Conservation (phyloP, 1,284 basidiomycete genomes). For the Naganishia albida region DNA sequence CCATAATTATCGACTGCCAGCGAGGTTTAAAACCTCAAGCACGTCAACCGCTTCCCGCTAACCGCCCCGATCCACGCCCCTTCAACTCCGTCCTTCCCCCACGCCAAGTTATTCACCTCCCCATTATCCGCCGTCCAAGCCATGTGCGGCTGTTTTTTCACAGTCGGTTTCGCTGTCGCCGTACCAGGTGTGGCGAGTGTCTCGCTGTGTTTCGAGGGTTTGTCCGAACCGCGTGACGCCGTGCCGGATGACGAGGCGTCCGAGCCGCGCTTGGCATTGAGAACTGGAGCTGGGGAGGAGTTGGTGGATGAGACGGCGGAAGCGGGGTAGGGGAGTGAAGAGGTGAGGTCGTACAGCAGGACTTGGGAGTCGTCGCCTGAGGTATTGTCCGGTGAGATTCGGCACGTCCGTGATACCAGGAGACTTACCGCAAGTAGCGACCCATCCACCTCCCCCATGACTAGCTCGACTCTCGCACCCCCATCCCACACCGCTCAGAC, state of each 20-base stretch:
- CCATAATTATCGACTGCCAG: neutral
- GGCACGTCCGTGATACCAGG: neutral
- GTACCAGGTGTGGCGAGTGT: constrained; percentile 67
- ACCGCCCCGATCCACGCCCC: constrained; percentile 91
- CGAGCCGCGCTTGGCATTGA: constrained; percentile 1
- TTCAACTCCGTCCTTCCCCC: constrained; percentile 63
- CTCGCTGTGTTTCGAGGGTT: constrained; percentile 59
- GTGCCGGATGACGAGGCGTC: constrained; percentile 21
- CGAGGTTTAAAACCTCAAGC: constrained; percentile 31
- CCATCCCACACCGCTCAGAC: constrained; percentile 86
- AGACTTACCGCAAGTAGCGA: constrained; percentile 77
- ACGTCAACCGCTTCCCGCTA: constrained; percentile 72
- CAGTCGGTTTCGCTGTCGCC: constrained; percentile 59
- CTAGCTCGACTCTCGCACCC: constrained; percentile 57
- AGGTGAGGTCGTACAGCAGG: constrained; percentile 77
- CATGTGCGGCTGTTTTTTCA: constrained; percentile 55
- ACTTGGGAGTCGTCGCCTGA: constrained; percentile 88
- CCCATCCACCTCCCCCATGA: constrained; percentile 68
- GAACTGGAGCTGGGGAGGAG: constrained; percentile 47
- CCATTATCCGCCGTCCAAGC: constrained; percentile 60
- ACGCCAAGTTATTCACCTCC: constrained; percentile 84
- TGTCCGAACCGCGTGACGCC: constrained; percentile 29
- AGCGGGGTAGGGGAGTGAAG: constrained; percentile 41
- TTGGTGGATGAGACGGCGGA: constrained; percentile 58
- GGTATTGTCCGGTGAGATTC: constrained; percentile 2